Base-by-base conservation (phyloP, 1,139 yeast species). In the Zygosaccharomyces sapae region DNA sequence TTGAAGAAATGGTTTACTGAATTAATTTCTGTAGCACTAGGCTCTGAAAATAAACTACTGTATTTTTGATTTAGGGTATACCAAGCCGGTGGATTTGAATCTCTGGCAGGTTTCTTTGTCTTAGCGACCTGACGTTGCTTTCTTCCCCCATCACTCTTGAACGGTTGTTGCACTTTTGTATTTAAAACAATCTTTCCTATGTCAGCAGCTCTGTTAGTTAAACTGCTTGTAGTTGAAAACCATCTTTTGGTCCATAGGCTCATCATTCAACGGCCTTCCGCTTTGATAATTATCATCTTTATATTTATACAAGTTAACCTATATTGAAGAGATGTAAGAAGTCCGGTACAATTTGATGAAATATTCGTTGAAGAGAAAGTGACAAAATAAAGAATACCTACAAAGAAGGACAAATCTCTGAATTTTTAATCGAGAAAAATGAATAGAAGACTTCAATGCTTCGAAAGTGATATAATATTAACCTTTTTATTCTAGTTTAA, bases 1-100 rank as follows among this genome's bases (percentile, higher is more conserved):
- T 75, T 72, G 59, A 81, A 79, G 52, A 81, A 72, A 18, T 61
- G 61, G 41, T 66, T 68, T 4, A 61, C 50, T 33, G 53, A 50
- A 16, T 62, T 58, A 6, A 59, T 12, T 0, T 55, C 55, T 1
- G 73, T 76, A 2, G 63, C 63, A 22, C 61, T 67, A 3, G 81
- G 80, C 2, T 61, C 65, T 1, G 63, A 66, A 43, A 53, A 57
- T n/a, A 48, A 41, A 2, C 19, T 10, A 45, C 59, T 61, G 22
- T 50, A 54, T 4, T 38, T 33, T 16, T 41, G 38, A 39, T 55
- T 54, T 4, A 56, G 46, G 4, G 36, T n/a, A n/a, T 41, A 43
- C 60, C 60, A 56, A 9, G 29, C 24, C 5, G 49, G 46, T 20
- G 39, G 41, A 10, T 24, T 20, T 4, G 38, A 22, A 24, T 40